phyloP scores from a whole-genome alignment of 192 early-diverging fungal genomes.

The Gryganskiella cystojenkinii region DNA sequence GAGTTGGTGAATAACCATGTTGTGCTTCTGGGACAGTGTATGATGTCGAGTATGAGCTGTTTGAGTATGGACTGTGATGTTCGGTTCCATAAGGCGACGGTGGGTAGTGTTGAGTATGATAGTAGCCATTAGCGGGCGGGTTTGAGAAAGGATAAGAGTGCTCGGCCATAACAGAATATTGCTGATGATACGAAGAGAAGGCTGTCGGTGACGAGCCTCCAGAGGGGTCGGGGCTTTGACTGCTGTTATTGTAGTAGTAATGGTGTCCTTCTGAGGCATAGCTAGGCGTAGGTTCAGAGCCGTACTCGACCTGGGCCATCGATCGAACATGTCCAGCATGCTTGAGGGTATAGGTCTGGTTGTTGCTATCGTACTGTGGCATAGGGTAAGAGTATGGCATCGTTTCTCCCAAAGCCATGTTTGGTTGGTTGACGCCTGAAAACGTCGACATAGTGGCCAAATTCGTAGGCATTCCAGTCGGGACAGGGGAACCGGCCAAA shows the following conservation, averaged over 20 bases:
- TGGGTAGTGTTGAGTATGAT: constrained; percentile 25
- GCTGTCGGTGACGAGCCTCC: constrained; percentile 26
- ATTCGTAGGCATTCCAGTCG: too few species aligned
- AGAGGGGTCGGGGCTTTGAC: constrained; percentile 36
- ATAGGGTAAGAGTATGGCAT: constrained; percentile 45
- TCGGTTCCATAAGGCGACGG: constrained; percentile 33
- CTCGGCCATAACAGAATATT: constrained; percentile 17
- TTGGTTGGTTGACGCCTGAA: constrained; percentile 35
- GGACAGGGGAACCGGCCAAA: too few species aligned
- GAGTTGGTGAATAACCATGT: constrained; percentile 21
- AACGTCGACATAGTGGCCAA: constrained; percentile 24
- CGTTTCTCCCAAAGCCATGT: constrained; percentile 33
- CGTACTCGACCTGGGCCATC: constrained; percentile 24
- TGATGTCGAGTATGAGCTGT: constrained; percentile 22
- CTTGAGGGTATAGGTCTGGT: constrained; percentile 45
- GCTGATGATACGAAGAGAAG: constrained; percentile 31
- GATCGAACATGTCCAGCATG: constrained; percentile 51
- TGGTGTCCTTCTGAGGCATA: constrained; percentile 31
- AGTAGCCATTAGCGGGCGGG: constrained; percentile 18
- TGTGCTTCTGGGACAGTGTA: constrained; percentile 17
- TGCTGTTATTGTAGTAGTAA: constrained; percentile 26
- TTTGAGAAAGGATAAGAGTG: constrained; percentile 25
- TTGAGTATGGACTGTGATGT: constrained; percentile 38
- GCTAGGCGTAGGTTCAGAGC: constrained; percentile 20
- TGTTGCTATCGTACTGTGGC: constrained; percentile 22